phyloP scores from a whole-genome alignment of 1,139 yeast species.

The Zygosaccharomyces pseudobailii region DNA sequence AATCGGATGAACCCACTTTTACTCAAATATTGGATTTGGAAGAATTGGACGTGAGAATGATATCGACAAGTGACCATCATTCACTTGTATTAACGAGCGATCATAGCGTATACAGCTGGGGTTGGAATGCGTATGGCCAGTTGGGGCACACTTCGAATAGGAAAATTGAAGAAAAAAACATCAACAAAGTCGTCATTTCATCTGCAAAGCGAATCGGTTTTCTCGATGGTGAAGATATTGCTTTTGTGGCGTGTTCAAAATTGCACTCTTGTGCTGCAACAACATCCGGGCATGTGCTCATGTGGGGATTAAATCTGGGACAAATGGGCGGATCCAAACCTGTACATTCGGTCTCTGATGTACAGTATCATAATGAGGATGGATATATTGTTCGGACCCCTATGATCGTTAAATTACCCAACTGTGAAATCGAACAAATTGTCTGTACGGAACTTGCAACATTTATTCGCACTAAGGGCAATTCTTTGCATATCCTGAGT shows the following conservation, averaged over 20 bases:
- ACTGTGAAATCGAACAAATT: slow-evolving; percentile 46
- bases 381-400: slow-evolving; percentile 25
- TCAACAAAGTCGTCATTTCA: slow-evolving; percentile 39
- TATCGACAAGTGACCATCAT: slow-evolving; percentile 64
- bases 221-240: slow-evolving; percentile 38
- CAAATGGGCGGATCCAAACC: slow-evolving; percentile 60
- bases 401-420: slow-evolving; percentile 17
- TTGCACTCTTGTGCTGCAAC: slow-evolving; percentile 63
- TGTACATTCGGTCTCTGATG: slow-evolving; percentile 18
- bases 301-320: slow-evolving; percentile 85
- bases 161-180: slow-evolving; percentile 28
- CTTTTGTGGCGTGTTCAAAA: slow-evolving; percentile 64
- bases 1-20: slow-evolving; percentile 40
- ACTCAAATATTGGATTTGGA: slow-evolving; percentile 31
- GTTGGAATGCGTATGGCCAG: slow-evolving; percentile 62
- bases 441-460: slow-evolving; percentile 71
- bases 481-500: slow-evolving; percentile 60
- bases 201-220: slow-evolving; percentile 53
- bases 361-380: slow-evolving; percentile 16
- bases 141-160: slow-evolving; percentile 49
- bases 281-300: slow-evolving; percentile 46
- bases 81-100: slow-evolving; percentile 49
- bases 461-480: slow-evolving; percentile 52
- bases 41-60: slow-evolving; percentile 36
- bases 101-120: slow-evolving; percentile 71